Base-by-base conservation (phyloP, 2,329 filamentous ascomycete genomes). In the Botrytis aclada region DNA sequence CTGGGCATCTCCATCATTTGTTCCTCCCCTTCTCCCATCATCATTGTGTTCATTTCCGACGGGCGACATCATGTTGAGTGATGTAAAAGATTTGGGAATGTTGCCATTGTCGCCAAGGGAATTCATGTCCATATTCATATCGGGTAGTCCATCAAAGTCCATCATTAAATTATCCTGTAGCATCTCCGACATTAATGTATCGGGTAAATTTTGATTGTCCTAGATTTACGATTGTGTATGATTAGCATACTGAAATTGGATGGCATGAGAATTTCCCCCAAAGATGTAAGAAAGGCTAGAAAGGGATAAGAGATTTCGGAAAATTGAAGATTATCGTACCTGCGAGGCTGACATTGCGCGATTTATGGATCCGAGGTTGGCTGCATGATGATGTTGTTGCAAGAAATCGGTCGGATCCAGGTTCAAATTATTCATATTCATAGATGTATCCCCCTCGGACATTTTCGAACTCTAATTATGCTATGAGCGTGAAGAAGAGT, bases 111-210 rank as follows among this genome's bases (percentile, higher is more conserved):
- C 66, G 60, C 77, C 74, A 67, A 77, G 75, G 39, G 81, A 81
- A 75, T 77, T 77, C 54, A 80, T 71, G 74, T 86, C 84, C 76
- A 86, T 78, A 71, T 77, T 81, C 82, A 87, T 85, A 54, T 70
- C 67, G 63, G 83, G 79, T 75, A 86, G 81, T 74, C 83, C 80
- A 74, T 80, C 78, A 62, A 83, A 82, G 39, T 77, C 74, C 60
- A 78, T 75, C 69, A 85, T 80, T 78, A 84, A 81, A 73, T 81
- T 80, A 74, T 82, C 82, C 71, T 86, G 83, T 71, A 87, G 79
- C 82, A 87, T 85, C 69, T 78, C 79, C 8, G 76, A 76, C 79
- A 81, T 81, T 25, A 79, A 79, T 16, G 76, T 75, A 73, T 80
- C 79, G 62, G 77, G 73, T 25, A 72, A 75, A 74, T 74, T 76